Evolutionary conservation across 306 rosid species (phyloP).

Genomic region (Fagus crenata): DNA sequence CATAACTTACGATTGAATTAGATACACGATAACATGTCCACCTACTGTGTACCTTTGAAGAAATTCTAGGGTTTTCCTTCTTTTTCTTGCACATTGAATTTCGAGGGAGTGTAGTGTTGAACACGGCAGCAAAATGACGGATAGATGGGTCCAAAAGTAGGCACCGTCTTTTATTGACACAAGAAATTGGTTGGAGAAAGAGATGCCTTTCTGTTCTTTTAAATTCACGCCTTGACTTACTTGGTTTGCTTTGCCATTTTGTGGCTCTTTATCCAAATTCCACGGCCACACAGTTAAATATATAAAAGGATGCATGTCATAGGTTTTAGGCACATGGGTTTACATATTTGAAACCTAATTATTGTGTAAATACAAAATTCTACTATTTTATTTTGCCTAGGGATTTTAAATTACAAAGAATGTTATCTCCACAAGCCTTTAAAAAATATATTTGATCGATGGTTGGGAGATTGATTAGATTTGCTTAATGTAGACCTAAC

Average conservation of each 20-base stretch:
- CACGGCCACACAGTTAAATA: background rate
- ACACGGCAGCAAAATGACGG: conserved; percentile 54
- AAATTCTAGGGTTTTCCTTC: conserved; percentile 33
- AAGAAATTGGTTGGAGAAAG: conserved; percentile 35
- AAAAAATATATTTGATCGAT: too few relatives aligned
- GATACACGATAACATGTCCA: conserved; percentile 28
- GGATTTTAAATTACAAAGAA: too few relatives aligned
- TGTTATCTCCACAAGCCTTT: too few relatives aligned
- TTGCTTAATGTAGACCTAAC: too few relatives aligned
- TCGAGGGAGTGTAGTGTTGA: conserved; percentile 53
- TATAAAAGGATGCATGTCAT: background rate
- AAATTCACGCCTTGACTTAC: conserved; percentile 31
- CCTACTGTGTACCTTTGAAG: conserved; percentile 8
- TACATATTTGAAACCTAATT: too few relatives aligned
- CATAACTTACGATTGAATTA: conserved; percentile 26
- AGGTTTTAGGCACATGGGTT: too few relatives aligned
- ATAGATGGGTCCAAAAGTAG: conserved; percentile 71
- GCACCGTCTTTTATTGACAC: conserved; percentile 83
- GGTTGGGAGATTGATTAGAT: too few relatives aligned
- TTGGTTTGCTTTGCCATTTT: conserved; percentile 13
- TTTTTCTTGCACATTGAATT: conserved; percentile 41
- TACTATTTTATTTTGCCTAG: too few relatives aligned
- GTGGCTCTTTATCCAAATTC: conserved; percentile 6
- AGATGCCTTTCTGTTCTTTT: conserved; percentile 34
- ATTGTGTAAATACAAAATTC: too few relatives aligned